Conservation (phyloP, 192 early-diverging fungal genomes). For the Coemansia sp. region DNA sequence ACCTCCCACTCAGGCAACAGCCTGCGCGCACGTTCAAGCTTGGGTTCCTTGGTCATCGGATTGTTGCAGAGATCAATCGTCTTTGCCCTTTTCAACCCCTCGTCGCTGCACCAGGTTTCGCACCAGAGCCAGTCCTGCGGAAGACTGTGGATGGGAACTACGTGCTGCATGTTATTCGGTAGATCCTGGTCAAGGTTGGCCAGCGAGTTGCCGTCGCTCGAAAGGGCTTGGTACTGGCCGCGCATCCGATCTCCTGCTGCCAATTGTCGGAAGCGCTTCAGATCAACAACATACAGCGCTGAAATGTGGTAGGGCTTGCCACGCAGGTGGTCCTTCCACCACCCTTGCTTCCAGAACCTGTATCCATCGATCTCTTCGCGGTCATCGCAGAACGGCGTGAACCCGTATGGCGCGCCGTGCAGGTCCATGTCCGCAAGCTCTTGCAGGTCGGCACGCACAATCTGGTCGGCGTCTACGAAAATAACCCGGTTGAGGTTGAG, state of each 20-base stretch:
- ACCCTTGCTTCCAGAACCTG: conserved; percentile 97
- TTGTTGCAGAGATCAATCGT: conserved; percentile 99
- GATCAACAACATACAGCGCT: conserved; percentile 95
- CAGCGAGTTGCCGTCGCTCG: conserved; percentile 81
- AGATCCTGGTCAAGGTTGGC: conserved; percentile 98
- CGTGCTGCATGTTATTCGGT: conserved; percentile 93
- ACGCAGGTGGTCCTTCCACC: conserved; percentile 86
- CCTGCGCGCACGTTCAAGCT: conserved; percentile 86
- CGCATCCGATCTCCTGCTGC: conserved; percentile 92
- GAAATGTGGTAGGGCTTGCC: conserved; percentile 94
- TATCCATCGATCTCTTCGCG: conserved; percentile 94
- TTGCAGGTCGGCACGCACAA: conserved; percentile 92
- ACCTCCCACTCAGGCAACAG: conserved; percentile 93
- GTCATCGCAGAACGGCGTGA: conserved; percentile 93
- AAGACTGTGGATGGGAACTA: conserved; percentile 87
- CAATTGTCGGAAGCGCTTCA: conserved; percentile 85
- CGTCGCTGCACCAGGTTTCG: conserved; percentile 97
- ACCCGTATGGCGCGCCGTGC: conserved; percentile 92
- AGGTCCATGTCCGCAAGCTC: conserved; percentile 93
- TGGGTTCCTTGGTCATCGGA: conserved; percentile 98
- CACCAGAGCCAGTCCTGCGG: conserved; percentile 99
- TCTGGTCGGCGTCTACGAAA: conserved; percentile 99
- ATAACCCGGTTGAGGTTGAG: conserved; percentile 89
- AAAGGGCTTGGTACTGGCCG: conserved; percentile 89
- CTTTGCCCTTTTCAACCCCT: conserved; percentile 77